Base-by-base conservation (phyloP, 1,284 basidiomycete species). In the Omphalotus olearius region DNA sequence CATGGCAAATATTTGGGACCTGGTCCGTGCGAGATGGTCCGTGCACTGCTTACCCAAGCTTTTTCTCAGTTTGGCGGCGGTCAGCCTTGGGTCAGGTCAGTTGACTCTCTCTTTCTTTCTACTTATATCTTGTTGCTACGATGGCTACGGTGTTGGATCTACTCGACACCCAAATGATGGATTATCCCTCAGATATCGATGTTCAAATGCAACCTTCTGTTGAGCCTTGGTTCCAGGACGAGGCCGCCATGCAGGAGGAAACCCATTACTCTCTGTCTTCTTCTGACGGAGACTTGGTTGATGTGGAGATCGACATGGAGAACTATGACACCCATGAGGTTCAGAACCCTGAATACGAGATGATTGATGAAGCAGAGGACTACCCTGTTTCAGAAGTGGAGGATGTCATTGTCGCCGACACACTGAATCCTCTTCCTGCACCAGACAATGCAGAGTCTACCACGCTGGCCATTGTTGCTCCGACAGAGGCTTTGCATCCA, bases 301-400 rank as follows among this genome's bases (percentile, higher is more conserved):
- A 71, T 43, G 72, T 85, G 45, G 87, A 88, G 62, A 74, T 89
- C 47, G 87, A 89, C 55, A 88, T 89, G 83, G 83, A 84, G 51
- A 67, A 70, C 41, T 78, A 80, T 58, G 68, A 76, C 23, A 76
- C 75, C 18, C 66, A 61, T 36, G 40, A 14, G 3, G 66, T 61
- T 20, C 71, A 73, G 26, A 74, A 76, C 54, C 68, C 70, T 41
- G 87, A 89, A 65, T 88, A 84, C 63, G 86, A 88, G 57, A 89
- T 89, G 86, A 74, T 72, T 16, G 84, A 83, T 58, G 76, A 76
- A 51, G 68, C 64, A 40, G 68, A 67, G 47, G 64, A 65, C 55
- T 61, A 59, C 56, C 59, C 57, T 52, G 57, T 58, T 51, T 53
- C 61, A 53, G 75, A 79, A 51, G 56, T 71, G 42, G 61, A 74